Evolutionary conservation across 2,329 filamentous ascomycete species (phyloP).

Genomic region (Trichophyton simii): DNA sequence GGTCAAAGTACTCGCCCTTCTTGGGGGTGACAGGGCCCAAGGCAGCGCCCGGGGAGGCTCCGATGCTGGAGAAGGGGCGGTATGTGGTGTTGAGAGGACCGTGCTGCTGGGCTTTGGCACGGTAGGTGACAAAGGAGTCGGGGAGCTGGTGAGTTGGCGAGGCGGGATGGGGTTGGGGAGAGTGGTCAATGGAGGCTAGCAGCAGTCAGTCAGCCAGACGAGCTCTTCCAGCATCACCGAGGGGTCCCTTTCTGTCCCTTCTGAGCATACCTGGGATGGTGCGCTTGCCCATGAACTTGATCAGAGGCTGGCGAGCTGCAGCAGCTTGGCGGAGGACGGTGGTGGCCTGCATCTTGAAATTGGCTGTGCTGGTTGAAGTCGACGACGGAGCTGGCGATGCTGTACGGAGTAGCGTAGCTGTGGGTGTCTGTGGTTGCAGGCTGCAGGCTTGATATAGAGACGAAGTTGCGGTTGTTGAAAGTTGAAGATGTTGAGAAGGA

Average conservation of each 20-base stretch:
- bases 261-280: slow-evolving; percentile 31
- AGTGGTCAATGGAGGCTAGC: slow-evolving; percentile 38
- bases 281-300: slow-evolving; percentile 39
- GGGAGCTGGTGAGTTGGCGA: slow-evolving; percentile 44
- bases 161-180: slow-evolving; percentile 47
- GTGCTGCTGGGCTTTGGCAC: slow-evolving; percentile 52
- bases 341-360: slow-evolving; percentile 29
- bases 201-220: background rate
- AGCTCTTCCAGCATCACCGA: background rate
- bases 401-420: background rate
- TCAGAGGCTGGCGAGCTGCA: slow-evolving; percentile 34
- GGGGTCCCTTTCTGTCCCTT: slow-evolving; percentile 2
- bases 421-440: background rate
- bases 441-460: background rate
- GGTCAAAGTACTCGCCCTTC: slow-evolving; percentile 72
- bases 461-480: background rate
- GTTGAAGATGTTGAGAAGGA: background rate
- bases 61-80: slow-evolving; percentile 33
- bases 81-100: slow-evolving; percentile 40
- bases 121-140: slow-evolving; percentile 50
- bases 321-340: slow-evolving; percentile 26
- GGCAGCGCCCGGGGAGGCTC: slow-evolving; percentile 52
- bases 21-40: slow-evolving; percentile 61
- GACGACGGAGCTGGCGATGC: background rate
- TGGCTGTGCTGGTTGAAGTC: slow-evolving; percentile 14